These are phyloP conservation scores for Yamadazyma triangularis DNA, from an alignment of 1,139 yeast genomes.

Conservation along the genomic window DNA sequence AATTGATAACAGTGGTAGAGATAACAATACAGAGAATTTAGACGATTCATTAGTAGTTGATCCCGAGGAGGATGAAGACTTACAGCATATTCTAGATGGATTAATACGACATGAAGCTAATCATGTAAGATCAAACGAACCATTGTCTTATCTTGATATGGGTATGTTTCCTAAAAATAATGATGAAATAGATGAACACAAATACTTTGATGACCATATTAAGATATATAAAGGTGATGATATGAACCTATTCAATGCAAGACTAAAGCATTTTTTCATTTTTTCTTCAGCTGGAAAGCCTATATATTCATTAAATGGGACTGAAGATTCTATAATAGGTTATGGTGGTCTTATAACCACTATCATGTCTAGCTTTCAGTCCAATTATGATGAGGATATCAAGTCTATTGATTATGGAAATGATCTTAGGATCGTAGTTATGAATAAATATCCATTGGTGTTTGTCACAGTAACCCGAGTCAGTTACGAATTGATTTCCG, in stretches of 20 bases:
- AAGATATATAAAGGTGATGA: conserved; percentile 20
- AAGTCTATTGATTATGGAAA: conserved; percentile 17
- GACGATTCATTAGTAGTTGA: too few species aligned
- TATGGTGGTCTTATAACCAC: conserved; percentile 75
- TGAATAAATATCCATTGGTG: conserved; percentile 65
- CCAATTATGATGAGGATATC: conserved; percentile 29
- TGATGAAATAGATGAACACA: conserved; percentile 6
- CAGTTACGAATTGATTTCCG: conserved; percentile 25
- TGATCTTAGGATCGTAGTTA: conserved; percentile 51
- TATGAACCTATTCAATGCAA: conserved; percentile 32
- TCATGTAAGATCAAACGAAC: not conserved
- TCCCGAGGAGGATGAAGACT: too few species aligned
- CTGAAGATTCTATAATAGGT: conserved; percentile 65
- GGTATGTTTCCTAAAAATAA: conserved; percentile 9
- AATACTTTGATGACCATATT: conserved; percentile 15
- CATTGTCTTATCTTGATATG: conserved; percentile 4
- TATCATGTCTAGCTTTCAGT: conserved; percentile 57
- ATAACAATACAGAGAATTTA: not conserved
- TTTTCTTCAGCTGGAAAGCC: conserved; percentile 94
- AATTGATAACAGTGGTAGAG: not conserved
- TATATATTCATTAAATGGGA: conserved; percentile 75
- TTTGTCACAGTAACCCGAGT: conserved; percentile 67
- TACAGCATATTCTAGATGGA: conserved; percentile 22
- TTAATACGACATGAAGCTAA: conserved; percentile 17
- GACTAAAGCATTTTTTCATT: conserved; percentile 69